A percentile compares a stretch with the other conserved stretches of the same genome.
Evolutionary conservation across 768 basidiomycete genomes (phyloP).

Genomic region (Ramaria sp.): DNA sequence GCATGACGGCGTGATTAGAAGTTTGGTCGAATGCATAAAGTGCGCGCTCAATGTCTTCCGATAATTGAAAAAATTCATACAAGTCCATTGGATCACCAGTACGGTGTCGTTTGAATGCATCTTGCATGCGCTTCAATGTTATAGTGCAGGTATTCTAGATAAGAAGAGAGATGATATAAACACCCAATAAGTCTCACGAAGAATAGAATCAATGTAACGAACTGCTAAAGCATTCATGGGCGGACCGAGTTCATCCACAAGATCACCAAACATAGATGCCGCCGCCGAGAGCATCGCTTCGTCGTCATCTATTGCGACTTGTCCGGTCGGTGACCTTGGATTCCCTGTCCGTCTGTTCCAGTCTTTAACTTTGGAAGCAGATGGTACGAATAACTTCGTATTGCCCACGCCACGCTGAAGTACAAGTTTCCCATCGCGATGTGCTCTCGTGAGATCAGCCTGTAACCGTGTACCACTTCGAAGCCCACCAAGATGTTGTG

Average conservation of each 20-base stretch:
- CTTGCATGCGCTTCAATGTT: constrained; percentile 52
- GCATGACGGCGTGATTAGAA: constrained; percentile 73
- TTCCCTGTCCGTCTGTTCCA: constrained; percentile 10
- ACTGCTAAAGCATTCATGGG: constrained; percentile 69
- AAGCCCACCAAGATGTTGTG: constrained; percentile 88
- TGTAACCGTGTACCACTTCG: constrained; percentile 77
- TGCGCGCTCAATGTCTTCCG: constrained; percentile 57
- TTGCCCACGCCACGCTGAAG: constrained; percentile 18
- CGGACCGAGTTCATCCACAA: constrained; percentile 70
- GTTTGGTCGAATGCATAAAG: constrained; percentile 69
- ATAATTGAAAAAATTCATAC: constrained; percentile 55
- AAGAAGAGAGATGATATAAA: not conserved
- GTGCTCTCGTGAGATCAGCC: constrained; percentile 64
- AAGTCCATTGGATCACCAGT: constrained; percentile 14
- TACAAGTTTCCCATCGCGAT: constrained; percentile 32
- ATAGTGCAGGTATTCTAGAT: constrained; percentile 46
- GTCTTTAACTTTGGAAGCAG: not conserved
- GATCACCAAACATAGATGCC: constrained; percentile 64
- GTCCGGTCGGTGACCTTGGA: constrained; percentile 15
- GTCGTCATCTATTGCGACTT: constrained; percentile 24
- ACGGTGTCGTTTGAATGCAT: constrained; percentile 43
- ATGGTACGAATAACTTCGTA: constrained; percentile 9
- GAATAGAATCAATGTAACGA: constrained; percentile 17
- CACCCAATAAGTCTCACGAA: not conserved
- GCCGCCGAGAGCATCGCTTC: constrained; percentile 45